These are phyloP conservation scores for Candida khao-thaluensis DNA, from an alignment of 805 yeast species.

Conservation along the genomic window DNA sequence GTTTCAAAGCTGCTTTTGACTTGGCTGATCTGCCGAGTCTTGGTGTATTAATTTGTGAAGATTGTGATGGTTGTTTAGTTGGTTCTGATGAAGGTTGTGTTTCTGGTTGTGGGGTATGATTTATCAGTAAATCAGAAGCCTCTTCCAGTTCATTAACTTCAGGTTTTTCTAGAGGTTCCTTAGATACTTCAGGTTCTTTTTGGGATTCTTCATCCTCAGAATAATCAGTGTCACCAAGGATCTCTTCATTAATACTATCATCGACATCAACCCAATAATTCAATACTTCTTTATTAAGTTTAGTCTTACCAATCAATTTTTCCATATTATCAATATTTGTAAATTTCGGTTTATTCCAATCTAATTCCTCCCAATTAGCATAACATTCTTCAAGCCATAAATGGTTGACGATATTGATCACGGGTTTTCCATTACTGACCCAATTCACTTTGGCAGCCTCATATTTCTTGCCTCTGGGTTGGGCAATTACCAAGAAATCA, in stretches of 20 bases:
- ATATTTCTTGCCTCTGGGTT: conserved; percentile 69
- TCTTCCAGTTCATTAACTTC: not conserved
- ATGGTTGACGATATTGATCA: conserved; percentile 65
- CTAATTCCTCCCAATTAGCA: conserved; percentile 53
- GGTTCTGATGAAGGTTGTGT: not conserved
- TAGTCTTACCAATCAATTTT: conserved; percentile 53
- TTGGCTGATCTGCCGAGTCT: conserved; percentile 55
- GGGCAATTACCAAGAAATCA: conserved; percentile 71
- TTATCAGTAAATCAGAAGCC: not conserved
- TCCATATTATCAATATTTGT: conserved; percentile 42
- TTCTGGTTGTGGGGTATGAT: not conserved
- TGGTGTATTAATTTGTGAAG: not conserved
- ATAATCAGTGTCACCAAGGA: conserved; percentile 21
- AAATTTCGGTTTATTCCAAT: conserved; percentile 47
- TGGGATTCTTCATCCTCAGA: conserved; percentile 9
- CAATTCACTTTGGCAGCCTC: conserved; percentile 65
- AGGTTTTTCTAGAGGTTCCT: conserved; percentile 1
- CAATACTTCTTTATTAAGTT: conserved; percentile 42
- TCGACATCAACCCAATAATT: conserved; percentile 30
- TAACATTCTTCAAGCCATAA: conserved; percentile 87
- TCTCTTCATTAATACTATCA: conserved; percentile 25
- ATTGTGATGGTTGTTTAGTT: not conserved
- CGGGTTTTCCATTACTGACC: conserved; percentile 34
- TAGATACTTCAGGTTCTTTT: not conserved
- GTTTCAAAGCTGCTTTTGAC: conserved; percentile 59